Base-by-base conservation (phyloP, 2,329 filamentous ascomycete genomes). In the Aspergillus sp. region DNA sequence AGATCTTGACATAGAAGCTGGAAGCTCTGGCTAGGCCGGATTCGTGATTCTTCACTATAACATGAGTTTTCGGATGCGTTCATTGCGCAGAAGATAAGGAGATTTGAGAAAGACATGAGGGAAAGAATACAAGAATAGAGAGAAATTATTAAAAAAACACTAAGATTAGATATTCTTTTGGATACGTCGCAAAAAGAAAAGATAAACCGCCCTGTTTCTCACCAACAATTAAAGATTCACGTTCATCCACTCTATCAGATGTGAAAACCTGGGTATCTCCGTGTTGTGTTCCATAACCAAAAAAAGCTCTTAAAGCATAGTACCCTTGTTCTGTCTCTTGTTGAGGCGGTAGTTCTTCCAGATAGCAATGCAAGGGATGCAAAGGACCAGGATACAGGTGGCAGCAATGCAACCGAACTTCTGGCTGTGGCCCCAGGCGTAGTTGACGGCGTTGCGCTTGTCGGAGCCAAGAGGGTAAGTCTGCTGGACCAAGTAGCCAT, bases 291-390 rank as follows among this genome's bases (percentile, higher is more conserved):
- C 29, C 45, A 52, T 32, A 20, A 22, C n/a, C 29, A 16, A 22
- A n/a, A 45, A n/a, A 52, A 42, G 24, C 9, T 10, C 12, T 47
- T 59, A 66, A 14, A 66, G 49, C 42, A 66, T 36, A 11, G 51
- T 50, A 52, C 75, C 75, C 68, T 76, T 77, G 65, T 75, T 75
- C 67, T 77, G 75, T 61, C 74, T 72, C 66, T 71, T 71, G 61
- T 76, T 71, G 20, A 77, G 71, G 24, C 70, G 69, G 61, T 73
- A 74, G 63, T 77, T 75, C 67, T 74, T 76, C 75, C 75, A 77
- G 18, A 75, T 65, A 3, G 68, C 67, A 56, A 77, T 70, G 14
- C 66, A 63, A 39, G 75, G 75, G 54, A 77, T 67, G 4, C 58
- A 69, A 46, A 77, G 63, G 6, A 66, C 67, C 42, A 77, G 58